phyloP scores from a whole-genome alignment of 768 basidiomycete species.

The Termitomyces sp. region DNA sequence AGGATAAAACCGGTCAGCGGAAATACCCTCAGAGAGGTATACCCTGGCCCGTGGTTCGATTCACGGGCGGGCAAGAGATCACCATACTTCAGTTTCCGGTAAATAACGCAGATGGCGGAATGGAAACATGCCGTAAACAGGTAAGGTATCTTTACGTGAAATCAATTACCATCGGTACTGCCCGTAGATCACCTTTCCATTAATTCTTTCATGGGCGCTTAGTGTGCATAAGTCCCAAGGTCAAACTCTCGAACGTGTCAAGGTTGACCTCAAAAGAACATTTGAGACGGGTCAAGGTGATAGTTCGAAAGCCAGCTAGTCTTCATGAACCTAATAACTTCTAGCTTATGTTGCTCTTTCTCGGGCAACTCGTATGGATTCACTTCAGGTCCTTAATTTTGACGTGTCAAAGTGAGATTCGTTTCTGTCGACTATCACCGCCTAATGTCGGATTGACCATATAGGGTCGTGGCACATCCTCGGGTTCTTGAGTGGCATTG shows the following conservation, averaged over 20 bases:
- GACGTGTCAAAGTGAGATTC: conserved; percentile 45
- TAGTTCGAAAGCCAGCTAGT: not conserved
- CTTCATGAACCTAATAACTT: not conserved
- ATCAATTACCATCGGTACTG: not conserved
- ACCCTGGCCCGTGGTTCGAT: conserved; percentile 59
- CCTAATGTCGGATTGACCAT: not conserved
- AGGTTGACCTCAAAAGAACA: conserved; percentile 65
- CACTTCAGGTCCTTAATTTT: conserved; percentile 62
- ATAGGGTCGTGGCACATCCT: conserved; percentile 59
- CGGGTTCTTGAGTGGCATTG: conserved; percentile 54
- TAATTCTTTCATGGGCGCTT: conserved; percentile 84
- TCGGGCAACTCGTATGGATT: conserved; percentile 61
- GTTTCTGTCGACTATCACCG: not conserved
- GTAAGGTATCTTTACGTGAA: conserved; percentile 21
- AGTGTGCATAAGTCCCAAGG: conserved; percentile 90
- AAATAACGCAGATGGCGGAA: conserved; percentile 48
- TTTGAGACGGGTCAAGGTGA: conserved; percentile 81
- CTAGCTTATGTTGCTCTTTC: conserved; percentile 70
- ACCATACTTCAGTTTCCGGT: conserved; percentile 60
- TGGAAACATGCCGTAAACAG: conserved; percentile 58
- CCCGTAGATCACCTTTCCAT: conserved; percentile 38
- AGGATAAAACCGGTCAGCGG: conserved; percentile 17
- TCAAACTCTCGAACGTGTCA: conserved; percentile 80
- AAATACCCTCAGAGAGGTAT: conserved; percentile 6
- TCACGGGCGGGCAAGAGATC: conserved; percentile 39